Evolutionary conservation across 2,329 filamentous ascomycete genomes (phyloP), one percentile per base, ranked within the genome.

Genomic region (Monascus ruber): DNA sequence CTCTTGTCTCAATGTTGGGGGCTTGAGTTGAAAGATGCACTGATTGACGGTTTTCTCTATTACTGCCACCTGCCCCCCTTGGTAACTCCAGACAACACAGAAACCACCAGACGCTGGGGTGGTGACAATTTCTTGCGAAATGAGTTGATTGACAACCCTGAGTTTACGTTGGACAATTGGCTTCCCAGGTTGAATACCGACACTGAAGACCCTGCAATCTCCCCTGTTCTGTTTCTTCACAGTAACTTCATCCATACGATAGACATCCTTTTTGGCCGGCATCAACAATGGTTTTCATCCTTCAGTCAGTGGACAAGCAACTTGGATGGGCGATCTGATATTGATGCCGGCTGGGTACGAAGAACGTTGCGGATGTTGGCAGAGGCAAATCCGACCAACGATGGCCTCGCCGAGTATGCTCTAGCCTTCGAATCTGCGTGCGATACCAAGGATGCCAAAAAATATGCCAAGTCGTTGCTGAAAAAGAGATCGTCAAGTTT

Each of bases 381-480:
- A 2, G 55, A 62, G 17, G 44, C 46, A 3, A 42, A 54, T 1
- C 55, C 64, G 3, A 58, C 59, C 5, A 63, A 75, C 32, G 69
- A 76, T 32, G 55, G 62, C 2, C 52, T 94, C 6, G 78, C 78
- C 0, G 73, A 80, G 42, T 89, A 87, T 50, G 71, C 77, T 45
- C 63, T 94, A 6, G 81, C 81, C 1, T 71, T 89, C 35, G 76
- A 81, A 49, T 74, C 72, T 36, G 53, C 60, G 0, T 73, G 74
- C 40, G 72, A 79, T 33, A 66, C 72, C 0, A 53, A 59, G 1
- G 67, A 63, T 2, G 75, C 78, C 25, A 81, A 76, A 47, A 93
- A 85, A 54, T 68, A 72, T 5, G 84, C 85, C 0, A 94, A 85
- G 51, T 62, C 63, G 5, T 65, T 94, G 0, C 61, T 95, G n/a